These are phyloP conservation scores for Isoetes taiwanensis DNA, from an alignment of 75 land plant genomes.

Conservation along the genomic window DNA sequence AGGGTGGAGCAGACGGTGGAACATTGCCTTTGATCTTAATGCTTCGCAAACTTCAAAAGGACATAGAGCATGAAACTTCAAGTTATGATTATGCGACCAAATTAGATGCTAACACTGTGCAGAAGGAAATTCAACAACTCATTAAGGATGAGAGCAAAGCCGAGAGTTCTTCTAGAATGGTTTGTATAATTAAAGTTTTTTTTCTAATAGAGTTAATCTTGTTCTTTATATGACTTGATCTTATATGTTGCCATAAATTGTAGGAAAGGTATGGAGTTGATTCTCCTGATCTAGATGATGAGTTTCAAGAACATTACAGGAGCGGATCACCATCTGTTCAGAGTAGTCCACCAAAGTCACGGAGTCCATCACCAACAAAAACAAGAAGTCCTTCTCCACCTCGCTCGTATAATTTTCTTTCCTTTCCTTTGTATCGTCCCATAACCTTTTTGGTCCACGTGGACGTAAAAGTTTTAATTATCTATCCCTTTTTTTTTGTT, in stretches of 20 bases:
- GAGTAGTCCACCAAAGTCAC: neutral
- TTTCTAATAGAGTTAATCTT: neutral
- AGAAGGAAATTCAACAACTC: neutral
- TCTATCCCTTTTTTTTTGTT: neutral
- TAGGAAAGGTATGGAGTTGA: neutral
- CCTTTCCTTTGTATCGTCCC: neutral
- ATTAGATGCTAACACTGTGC: neutral
- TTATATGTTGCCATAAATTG: neutral
- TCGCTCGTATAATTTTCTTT: neutral
- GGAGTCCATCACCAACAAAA: neutral
- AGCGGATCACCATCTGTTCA: neutral
- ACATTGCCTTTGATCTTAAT: conserved; percentile 5
- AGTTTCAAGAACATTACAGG: neutral
- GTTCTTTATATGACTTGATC: neutral
- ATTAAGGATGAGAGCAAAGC: neutral
- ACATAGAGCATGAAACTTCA: neutral
- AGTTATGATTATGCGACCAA: neutral
- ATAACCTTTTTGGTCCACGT: neutral
- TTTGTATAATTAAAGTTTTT: neutral
- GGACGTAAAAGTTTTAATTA: neutral
- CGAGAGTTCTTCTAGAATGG: neutral
- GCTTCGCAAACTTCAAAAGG: conserved; percentile 5
- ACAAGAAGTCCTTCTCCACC: neutral
- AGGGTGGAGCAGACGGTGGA: conserved; percentile 9
- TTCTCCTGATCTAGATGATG: neutral